Evolutionary conservation across 2,329 filamentous ascomycete genomes (phyloP).

Genomic region (Zymoseptoria pseudotritici): DNA sequence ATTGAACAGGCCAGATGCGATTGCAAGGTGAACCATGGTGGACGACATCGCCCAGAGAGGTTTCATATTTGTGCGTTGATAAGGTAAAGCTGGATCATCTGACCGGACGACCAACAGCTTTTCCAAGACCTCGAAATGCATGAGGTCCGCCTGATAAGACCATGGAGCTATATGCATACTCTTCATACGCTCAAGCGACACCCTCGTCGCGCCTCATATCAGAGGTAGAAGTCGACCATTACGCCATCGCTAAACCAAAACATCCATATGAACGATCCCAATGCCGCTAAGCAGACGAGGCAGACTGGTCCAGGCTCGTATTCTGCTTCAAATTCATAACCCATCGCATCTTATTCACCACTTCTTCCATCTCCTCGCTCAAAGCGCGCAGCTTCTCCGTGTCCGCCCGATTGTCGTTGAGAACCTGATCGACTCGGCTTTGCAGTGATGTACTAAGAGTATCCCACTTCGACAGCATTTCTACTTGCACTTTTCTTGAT

Average conservation of each 20-base stretch:
- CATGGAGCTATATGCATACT: neutral
- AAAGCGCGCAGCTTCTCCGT: constrained; percentile 50
- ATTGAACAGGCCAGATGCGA: neutral
- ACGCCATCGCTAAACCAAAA: neutral
- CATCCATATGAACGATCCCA: neutral
- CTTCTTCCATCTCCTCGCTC: constrained; percentile 54
- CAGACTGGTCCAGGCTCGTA: constrained; percentile 4
- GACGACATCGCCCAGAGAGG: neutral
- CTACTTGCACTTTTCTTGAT: constrained; percentile 54
- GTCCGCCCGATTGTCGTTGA: constrained; percentile 49
- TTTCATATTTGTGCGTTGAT: neutral
- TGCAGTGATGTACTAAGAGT: constrained; percentile 60
- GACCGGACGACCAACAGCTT: neutral
- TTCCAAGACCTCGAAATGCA: neutral
- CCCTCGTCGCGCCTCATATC: neutral
- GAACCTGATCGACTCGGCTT: constrained; percentile 52
- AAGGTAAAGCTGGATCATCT: neutral
- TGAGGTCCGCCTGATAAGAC: neutral
- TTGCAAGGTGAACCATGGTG: neutral
- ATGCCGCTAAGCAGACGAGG: neutral
- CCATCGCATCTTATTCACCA: constrained; percentile 63
- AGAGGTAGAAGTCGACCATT: neutral
- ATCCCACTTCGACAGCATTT: constrained; percentile 54
- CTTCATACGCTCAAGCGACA: neutral
- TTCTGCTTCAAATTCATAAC: constrained; percentile 58